Percentiles rank a stretch among this genome's conserved stretches.
Evolutionary conservation across 2,329 filamentous ascomycete genomes (phyloP).

Genomic region (Botrytis fabae): DNA sequence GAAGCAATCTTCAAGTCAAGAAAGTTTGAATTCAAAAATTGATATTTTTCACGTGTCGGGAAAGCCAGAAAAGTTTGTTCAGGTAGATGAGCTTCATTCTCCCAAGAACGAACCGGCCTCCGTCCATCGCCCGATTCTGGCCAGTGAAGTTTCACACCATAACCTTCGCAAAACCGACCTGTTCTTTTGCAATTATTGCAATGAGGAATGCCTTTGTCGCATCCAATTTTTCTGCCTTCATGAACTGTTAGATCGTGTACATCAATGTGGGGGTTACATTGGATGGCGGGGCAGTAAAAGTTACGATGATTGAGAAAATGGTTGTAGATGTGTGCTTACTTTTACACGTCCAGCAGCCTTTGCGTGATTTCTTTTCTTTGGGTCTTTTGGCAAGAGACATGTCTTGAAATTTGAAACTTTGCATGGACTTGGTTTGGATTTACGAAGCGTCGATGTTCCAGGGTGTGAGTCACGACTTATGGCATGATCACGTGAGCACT

Average conservation of each 20-base stretch:
- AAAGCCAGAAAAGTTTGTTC: not conserved
- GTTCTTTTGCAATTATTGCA: constrained; percentile 49
- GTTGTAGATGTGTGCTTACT: constrained; percentile 38
- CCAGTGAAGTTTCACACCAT: constrained; percentile 50
- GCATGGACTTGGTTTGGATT: not conserved
- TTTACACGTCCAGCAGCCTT: constrained; percentile 49
- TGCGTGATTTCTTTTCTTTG: constrained; percentile 19
- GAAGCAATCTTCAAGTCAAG: not conserved
- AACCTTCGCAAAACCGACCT: constrained; percentile 47
- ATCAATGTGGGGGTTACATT: constrained; percentile 4
- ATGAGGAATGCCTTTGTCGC: constrained; percentile 46
- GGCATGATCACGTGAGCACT: not conserved
- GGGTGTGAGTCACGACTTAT: constrained; percentile 1
- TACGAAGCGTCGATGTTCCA: not conserved
- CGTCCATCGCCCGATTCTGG: constrained; percentile 50
- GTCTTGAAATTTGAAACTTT: not conserved
- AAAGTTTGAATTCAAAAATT: constrained; percentile 15
- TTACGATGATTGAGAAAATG: constrained; percentile 22
- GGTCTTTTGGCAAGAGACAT: constrained; percentile 13
- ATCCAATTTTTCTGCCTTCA: constrained; percentile 50
- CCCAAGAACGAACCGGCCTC: constrained; percentile 34
- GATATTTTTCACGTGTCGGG: constrained; percentile 8
- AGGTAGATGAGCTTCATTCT: constrained; percentile 25
- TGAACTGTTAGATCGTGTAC: constrained; percentile 20
- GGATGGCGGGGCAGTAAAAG: constrained; percentile 5